Base-by-base conservation (phyloP, 2,329 filamentous ascomycete genomes). In the Parafenestella ontariensis region DNA sequence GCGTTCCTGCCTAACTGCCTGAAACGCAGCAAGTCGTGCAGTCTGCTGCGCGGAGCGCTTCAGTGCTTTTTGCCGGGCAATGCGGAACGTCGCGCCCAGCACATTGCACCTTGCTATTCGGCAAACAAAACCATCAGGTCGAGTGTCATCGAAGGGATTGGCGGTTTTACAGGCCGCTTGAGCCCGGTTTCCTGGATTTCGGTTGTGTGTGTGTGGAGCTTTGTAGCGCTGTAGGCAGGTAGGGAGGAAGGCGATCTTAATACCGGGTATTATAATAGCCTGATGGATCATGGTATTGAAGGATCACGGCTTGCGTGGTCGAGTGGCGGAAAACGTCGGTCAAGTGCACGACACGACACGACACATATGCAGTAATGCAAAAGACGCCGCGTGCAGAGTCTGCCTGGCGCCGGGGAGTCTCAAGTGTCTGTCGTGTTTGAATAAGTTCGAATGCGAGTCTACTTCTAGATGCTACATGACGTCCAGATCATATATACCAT, bases 11-110 rank as follows among this genome's bases (percentile, higher is more conserved):
- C 61, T 61, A 9, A 9, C 33, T 48, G 51, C 46, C 60, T 68
- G 67, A 69, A 66, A 70, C 67, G 33, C 47, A 3, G 21, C 29
- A 43, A 31, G 62, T 63, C 49, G 51, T 42, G 39, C 23, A 40
- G 39, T 28, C 52, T 48, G 53, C 43, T n/a, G 62, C 64, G 47
- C 41, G 37, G 26, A 56, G 44, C 54, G 63, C 63, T 45, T 58
- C 59, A 63, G 26, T 55, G 29, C 24, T 21, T 56, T 61, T 45
- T 61, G 26, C 49, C 55, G 37, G 47, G 28, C 51, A 33, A 65
- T 58, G 56, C 13, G 15, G n/a, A 17, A 18, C 34, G 11, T 13
- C 31, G 17, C 31, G 11, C 13, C 13, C 17, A 13, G 31, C 31
- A n/a, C 5, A 6, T 13, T 4, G 11, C 31, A 5, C 13, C 4